These are phyloP conservation scores for Calonectria pseudoreteaudii DNA, from an alignment of 2,329 filamentous ascomycete species.

Conservation along the genomic window DNA sequence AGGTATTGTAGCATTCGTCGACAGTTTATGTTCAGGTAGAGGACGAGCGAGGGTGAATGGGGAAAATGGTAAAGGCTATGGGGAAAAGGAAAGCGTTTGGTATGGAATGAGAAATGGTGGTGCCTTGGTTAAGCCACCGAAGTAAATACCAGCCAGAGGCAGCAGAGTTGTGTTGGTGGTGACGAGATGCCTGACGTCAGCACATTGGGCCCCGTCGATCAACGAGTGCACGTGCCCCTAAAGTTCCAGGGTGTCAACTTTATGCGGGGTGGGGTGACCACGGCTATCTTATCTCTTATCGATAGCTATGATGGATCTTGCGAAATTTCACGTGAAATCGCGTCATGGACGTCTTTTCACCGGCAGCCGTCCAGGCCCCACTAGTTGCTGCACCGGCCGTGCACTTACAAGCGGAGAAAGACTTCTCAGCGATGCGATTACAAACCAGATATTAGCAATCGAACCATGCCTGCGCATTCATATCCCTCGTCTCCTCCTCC, in stretches of 20 bases:
- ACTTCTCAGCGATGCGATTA: conserved; percentile 30
- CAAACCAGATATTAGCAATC: conserved; percentile 33
- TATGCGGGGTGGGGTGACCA: neutral
- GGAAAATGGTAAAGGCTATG: neutral
- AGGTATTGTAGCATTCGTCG: conserved; percentile 33
- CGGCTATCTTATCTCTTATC: conserved; percentile 16
- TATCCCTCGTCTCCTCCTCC: neutral
- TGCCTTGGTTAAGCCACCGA: neutral
- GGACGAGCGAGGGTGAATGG: neutral
- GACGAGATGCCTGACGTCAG: conserved; percentile 2
- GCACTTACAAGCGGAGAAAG: conserved; percentile 3
- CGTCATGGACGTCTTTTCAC: conserved; percentile 36
- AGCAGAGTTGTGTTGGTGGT: neutral
- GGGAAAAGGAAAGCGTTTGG: neutral
- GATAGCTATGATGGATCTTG: neutral
- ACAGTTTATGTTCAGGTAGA: neutral
- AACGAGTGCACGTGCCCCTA: neutral
- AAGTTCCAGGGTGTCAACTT: neutral
- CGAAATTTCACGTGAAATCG: conserved; percentile 41
- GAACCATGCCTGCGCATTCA: neutral
- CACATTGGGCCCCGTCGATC: neutral
- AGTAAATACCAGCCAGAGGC: neutral
- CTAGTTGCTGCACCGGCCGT: conserved; percentile 27
- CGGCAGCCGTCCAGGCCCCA: conserved; percentile 28
- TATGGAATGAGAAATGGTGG: neutral